Conservation (phyloP, 2,329 filamentous ascomycete genomes). For the Byssothecium circinans region DNA sequence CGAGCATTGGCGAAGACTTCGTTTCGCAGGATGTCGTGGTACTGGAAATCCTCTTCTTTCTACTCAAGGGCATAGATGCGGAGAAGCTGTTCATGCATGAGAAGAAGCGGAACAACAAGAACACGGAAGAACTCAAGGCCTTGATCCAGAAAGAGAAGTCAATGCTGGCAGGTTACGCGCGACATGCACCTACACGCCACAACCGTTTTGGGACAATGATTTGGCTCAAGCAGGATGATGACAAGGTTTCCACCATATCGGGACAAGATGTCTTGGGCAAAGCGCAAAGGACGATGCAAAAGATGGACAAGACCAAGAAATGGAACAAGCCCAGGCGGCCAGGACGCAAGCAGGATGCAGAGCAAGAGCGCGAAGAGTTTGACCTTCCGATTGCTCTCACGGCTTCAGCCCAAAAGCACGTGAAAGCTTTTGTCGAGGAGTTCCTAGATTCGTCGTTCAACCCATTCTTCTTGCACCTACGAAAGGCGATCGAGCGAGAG, state of each 20-base stretch:
- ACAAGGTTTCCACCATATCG: slow-evolving; percentile 81
- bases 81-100: slow-evolving; percentile 85
- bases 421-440: slow-evolving; percentile 84
- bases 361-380: slow-evolving; percentile 61
- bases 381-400: slow-evolving; percentile 73
- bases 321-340: slow-evolving; percentile 77
- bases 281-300: slow-evolving; percentile 71
- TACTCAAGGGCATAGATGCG: slow-evolving; percentile 86
- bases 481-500: slow-evolving; percentile 88
- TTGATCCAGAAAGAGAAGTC: slow-evolving; percentile 80
- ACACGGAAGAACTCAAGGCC: slow-evolving; percentile 71
- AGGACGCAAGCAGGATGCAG: slow-evolving; percentile 45
- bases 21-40: slow-evolving; percentile 84
- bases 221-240: slow-evolving; percentile 86
- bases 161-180: slow-evolving; percentile 77
- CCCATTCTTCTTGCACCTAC: slow-evolving; percentile 76
- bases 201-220: slow-evolving; percentile 97
- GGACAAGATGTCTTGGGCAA: slow-evolving; percentile 83
- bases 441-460: slow-evolving; percentile 97
- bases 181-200: slow-evolving; percentile 80
- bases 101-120: slow-evolving; percentile 67
- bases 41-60: slow-evolving; percentile 87
- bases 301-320: slow-evolving; percentile 89
- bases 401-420: slow-evolving; percentile 69
- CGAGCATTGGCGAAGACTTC: slow-evolving; percentile 93